Base-by-base conservation (phyloP, 371 early-diverging fungal species). In the Mortierella sp. region DNA sequence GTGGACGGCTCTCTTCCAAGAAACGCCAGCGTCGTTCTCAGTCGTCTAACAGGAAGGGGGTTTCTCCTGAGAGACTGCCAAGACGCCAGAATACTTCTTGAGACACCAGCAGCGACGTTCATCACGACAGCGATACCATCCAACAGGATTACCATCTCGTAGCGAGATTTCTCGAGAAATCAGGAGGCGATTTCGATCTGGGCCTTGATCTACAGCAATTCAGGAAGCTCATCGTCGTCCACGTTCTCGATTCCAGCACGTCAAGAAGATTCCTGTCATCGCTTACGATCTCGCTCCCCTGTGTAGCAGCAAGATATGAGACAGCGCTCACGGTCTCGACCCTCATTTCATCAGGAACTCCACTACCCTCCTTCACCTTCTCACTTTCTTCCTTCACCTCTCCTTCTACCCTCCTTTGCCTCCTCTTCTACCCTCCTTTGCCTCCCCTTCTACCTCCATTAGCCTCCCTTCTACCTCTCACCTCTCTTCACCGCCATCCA, bases 211-310 rank as follows among this genome's bases (percentile, higher is more conserved):
- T 3, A 78, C 75, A 11, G 47, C 72, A 5, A 38, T 28, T 16
- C 72, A 26, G 11, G 48, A 24, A 50, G 16, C 50, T 54, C 60
- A 60, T 52, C 84, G 84, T 48, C 78, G 80, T n/a, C 77, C 80
- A 4, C 78, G 73, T 0, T 82, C 83, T 60, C 79, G 85, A 13
- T 85, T 82, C 80, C 84, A 38, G 24, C 50, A 14, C 86, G 26
- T 81, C 84, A 47, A 24, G 52, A 5, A 42, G 52, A n/a, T n/a
- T n/a, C 70, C 31, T 68, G 76, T 28, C 65, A 50, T 28, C 84
- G 74, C 16, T 38, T 5, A 38, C 42, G 42, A 1, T 38, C 42
- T 38, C 42, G 42, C 1, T 38, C 42, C 5, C 42, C 42, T 5
- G 42, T 5, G 5, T 5, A 5, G 1, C 42, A 38, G 42, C 3